Conservation (phyloP, 2,329 filamentous ascomycete species). For the Fonsecaea nubica region DNA sequence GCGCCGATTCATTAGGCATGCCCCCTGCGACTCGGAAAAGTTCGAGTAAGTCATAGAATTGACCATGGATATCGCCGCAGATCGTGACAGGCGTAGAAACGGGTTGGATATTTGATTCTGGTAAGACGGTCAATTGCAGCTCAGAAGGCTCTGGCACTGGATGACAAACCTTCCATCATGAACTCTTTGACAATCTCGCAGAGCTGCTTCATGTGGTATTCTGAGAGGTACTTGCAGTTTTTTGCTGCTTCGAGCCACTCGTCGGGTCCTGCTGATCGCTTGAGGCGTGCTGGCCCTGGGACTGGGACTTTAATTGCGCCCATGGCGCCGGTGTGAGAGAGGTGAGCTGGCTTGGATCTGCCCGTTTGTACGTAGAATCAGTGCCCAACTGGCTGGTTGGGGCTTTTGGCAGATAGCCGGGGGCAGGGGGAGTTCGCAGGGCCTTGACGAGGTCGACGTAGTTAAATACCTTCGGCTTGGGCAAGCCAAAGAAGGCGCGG, state of each 20-base stretch:
- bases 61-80: slow-evolving; percentile 97
- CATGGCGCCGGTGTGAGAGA: slow-evolving; percentile 31
- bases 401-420: slow-evolving; percentile 29
- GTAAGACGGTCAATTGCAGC: slow-evolving; percentile 12
- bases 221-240: slow-evolving; percentile 95
- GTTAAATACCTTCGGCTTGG: slow-evolving; percentile 28
- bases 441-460: slow-evolving; percentile 33
- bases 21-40: slow-evolving; percentile 95
- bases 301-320: slow-evolving; percentile 67
- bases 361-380: slow-evolving; percentile 42
- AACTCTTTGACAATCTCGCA: slow-evolving; percentile 99
- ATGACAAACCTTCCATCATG: slow-evolving; percentile 84
- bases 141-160: slow-evolving; percentile 4
- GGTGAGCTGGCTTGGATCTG: slow-evolving; percentile 16
- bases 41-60: slow-evolving; percentile 97
- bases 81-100: slow-evolving; percentile 95
- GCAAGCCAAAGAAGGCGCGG: slow-evolving; percentile 24
- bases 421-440: slow-evolving; percentile 28
- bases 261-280: slow-evolving; percentile 82
- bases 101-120: slow-evolving; percentile 99
- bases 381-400: slow-evolving; percentile 26
- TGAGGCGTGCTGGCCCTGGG: slow-evolving; percentile 86
- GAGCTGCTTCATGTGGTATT: slow-evolving; percentile 96
- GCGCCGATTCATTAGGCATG: slow-evolving; percentile 79
- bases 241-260: slow-evolving; percentile 98